Base-by-base conservation (phyloP, 352 stramenopile genomes). In the Phytophthora quininea region DNA sequence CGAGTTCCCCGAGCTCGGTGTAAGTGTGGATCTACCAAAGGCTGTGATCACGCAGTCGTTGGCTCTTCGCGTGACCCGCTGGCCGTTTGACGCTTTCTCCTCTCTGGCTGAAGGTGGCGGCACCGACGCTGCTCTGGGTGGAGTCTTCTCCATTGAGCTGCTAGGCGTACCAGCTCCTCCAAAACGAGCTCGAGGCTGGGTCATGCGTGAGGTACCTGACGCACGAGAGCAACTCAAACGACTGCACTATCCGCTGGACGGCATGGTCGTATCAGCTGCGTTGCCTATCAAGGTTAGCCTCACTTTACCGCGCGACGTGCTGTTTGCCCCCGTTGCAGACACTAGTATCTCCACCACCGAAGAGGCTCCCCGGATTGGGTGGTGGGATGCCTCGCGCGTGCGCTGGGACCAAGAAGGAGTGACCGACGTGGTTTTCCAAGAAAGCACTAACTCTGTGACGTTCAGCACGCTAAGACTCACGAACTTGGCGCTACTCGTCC, bases 401-500 rank as follows among this genome's bases (percentile, higher is more conserved):
- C 73, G 58, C 51, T 93, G 84, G 86, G 72, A 89, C 42, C 82
- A 95, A 68, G 86, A 95, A 51, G 86, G 86, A n/a, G 78, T 95
- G 54, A 84, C 76, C 3, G 86, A 93, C 19, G 65, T 93, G 10
- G 35, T 76, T 0, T 86, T 86, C 51, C 64, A 83, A 52, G 57
- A 79, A 27, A 83, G 93, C 31, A 90, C 77, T 0, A 84, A 83
- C 57, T 67, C 74, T 3, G 67, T 95, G 27, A 88, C 59, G 53
- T 93, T 95, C 69, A 91, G 74, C 31, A 92, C 84, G 2, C 80
- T 93, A 67, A 80, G 85, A n/a, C 74, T 93, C 29, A 91, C 84
- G 50, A 80, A 92, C 40, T 64, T 92, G 15, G 86, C 86, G 1
- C 71, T 91, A 30, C 73, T 95, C 1, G 81, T 90, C 40, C 82